Evolutionary conservation across 306 rosid species (phyloP).

Genomic region (Prunus mongolica): DNA sequence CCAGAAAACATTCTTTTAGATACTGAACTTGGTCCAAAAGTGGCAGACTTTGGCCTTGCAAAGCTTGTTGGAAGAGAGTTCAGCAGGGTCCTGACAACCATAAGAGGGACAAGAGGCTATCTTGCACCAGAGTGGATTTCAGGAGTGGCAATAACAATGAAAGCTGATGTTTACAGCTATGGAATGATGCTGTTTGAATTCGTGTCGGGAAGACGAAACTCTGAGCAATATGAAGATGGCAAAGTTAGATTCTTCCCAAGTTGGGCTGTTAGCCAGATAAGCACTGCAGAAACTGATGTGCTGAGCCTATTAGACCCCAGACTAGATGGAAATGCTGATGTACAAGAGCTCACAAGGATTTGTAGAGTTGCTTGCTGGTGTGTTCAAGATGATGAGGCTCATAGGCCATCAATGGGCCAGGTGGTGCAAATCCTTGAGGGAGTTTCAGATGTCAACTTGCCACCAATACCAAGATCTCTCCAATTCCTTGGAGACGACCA

Average conservation of each 20-base stretch:
- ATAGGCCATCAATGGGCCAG: constrained; percentile 77
- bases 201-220: constrained; percentile 75
- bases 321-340: constrained; percentile 47
- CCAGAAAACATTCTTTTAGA: constrained; percentile 94
- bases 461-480: constrained; percentile 63
- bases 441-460: constrained; percentile 46
- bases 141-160: constrained; percentile 76
- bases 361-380: constrained; percentile 84
- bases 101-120: constrained; percentile 96
- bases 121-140: constrained; percentile 93
- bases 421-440: constrained; percentile 81
- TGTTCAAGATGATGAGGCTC: constrained; percentile 68
- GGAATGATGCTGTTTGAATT: constrained; percentile 96
- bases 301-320: constrained; percentile 44
- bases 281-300: constrained; percentile 42
- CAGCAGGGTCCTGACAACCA: constrained; percentile 81
- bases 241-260: constrained; percentile 58
- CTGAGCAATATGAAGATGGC: constrained; percentile 55
- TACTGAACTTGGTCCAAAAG: constrained; percentile 58
- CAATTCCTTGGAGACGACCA: constrained; percentile 47
- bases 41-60: constrained; percentile 86
- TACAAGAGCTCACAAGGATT: constrained; percentile 43
- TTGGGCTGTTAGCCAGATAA: constrained; percentile 36
- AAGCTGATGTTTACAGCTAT: constrained; percentile 87
- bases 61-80: constrained; percentile 87